Conservation (phyloP, 2,329 filamentous ascomycete species). For the Calonectria montana region DNA sequence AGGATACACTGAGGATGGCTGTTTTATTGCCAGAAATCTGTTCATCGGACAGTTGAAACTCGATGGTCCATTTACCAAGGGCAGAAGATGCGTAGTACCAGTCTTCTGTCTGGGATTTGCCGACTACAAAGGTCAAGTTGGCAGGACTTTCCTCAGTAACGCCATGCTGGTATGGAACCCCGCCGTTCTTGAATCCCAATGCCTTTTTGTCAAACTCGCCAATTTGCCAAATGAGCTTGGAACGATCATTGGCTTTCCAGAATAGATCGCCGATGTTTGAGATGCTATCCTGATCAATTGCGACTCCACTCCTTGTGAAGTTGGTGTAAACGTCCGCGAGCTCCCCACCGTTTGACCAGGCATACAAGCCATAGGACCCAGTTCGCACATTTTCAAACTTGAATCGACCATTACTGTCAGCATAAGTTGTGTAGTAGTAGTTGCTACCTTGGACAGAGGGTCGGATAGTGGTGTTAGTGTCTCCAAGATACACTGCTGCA, state of each 20-base stretch:
- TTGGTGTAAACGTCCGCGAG: background rate
- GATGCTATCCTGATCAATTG: background rate
- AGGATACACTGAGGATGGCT: background rate
- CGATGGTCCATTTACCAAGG: background rate
- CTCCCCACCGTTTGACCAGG: background rate
- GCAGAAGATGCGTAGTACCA: conserved; percentile 1
- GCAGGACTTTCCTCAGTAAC: background rate
- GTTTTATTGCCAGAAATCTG: background rate
- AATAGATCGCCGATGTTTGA: background rate
- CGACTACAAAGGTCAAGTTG: background rate
- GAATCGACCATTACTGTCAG: background rate
- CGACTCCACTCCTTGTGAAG: background rate
- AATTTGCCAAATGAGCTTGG: background rate
- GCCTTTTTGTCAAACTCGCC: background rate
- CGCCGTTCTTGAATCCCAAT: background rate
- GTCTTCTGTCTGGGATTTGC: background rate
- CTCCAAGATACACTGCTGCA: background rate
- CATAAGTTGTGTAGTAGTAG: background rate
- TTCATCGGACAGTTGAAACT: background rate
- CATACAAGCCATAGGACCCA: background rate
- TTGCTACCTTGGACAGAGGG: background rate
- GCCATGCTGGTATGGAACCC: background rate
- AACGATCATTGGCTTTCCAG: background rate
- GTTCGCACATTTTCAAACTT: background rate
- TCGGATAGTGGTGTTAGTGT: background rate